Base-by-base conservation (phyloP, 352 stramenopile species). In the Phytophthora constricta region DNA sequence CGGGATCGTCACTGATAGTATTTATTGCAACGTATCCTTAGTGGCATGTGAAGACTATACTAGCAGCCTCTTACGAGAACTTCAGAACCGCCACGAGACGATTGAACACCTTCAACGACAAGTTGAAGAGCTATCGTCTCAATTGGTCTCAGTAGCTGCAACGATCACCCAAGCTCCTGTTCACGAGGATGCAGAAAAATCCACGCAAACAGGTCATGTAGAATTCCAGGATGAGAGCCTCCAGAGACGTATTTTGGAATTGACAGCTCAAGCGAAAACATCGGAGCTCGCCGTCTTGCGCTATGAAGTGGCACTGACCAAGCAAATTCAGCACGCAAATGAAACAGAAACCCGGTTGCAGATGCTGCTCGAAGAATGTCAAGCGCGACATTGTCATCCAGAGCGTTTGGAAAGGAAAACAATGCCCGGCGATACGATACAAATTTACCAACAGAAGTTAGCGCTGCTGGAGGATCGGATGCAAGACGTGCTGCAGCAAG, bases 401-500 rank as follows among this genome's bases (percentile, higher is more conserved):
- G 17, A 58, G 1, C 8, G 4, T 47, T 5, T n/a, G n/a, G n/a
- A n/a, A n/a, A n/a, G n/a, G n/a, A n/a, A n/a, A n/a, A n/a, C 17
- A 22, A 26, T 47, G 26, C n/a, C 55, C 1, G 34, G 19, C 7
- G 61, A 79, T 28, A 14, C 60, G 1, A 13, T 82, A 11, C 50
- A 68, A 23, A 37, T 62, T 3, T 80, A 87, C 33, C 74, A 77
- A 22, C 77, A 87, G 43, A 80, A 80, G 10, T 78, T 91, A 20
- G 67, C 76, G 37, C 48, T 79, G 9, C 58, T 91, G 4, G 77
- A 90, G 46, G 66, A 68, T 1, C 70, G 82, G 22, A 68, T 91
- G 23, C 50, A 68, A 19, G 83, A 90, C 53, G 70, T 80, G 27
- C 65, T 84, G 22, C 67, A 83, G 45, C 83, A 91, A 60, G 73